Evolutionary conservation across 2,329 filamentous ascomycete species (phyloP).

Genomic region (Colletotrichum spaethianum): DNA sequence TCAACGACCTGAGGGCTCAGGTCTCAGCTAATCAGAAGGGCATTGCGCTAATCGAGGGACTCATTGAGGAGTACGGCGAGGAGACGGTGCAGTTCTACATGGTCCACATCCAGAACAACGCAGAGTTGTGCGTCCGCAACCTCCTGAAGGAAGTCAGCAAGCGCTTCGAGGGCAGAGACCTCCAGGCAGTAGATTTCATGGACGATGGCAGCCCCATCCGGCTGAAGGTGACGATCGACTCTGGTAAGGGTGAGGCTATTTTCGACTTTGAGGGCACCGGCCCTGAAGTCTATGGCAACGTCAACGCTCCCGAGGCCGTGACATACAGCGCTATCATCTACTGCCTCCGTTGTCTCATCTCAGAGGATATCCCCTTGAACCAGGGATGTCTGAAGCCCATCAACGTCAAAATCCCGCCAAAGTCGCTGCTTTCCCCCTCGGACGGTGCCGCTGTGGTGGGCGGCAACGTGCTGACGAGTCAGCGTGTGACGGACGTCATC

Average conservation of each 20-base stretch:
- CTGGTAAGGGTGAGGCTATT: constrained; percentile 80
- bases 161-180: constrained; percentile 78
- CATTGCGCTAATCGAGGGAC: constrained; percentile 81
- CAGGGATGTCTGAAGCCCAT: constrained; percentile 86
- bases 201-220: constrained; percentile 86
- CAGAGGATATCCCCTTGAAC: constrained; percentile 86
- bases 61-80: constrained; percentile 85
- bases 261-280: constrained; percentile 88
- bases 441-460: constrained; percentile 86
- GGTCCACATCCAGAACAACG: constrained; percentile 84
- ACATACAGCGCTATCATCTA: constrained; percentile 92
- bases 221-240: constrained; percentile 81
- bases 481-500: constrained; percentile 61
- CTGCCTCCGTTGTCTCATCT: constrained; percentile 84
- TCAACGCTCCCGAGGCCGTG: constrained; percentile 86
- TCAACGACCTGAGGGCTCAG: constrained; percentile 87
- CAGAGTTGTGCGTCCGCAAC: constrained; percentile 80
- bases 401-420: constrained; percentile 79
- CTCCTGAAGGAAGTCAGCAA: constrained; percentile 80
- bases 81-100: constrained; percentile 88
- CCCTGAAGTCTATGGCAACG: constrained; percentile 84
- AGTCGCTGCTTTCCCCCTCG: constrained; percentile 81
- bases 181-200: constrained; percentile 85
- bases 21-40: constrained; percentile 89
- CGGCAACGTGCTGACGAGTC: constrained; percentile 76